phyloP scores from a whole-genome alignment of 257 asterid species.

The Solanum lycopersicoides region DNA sequence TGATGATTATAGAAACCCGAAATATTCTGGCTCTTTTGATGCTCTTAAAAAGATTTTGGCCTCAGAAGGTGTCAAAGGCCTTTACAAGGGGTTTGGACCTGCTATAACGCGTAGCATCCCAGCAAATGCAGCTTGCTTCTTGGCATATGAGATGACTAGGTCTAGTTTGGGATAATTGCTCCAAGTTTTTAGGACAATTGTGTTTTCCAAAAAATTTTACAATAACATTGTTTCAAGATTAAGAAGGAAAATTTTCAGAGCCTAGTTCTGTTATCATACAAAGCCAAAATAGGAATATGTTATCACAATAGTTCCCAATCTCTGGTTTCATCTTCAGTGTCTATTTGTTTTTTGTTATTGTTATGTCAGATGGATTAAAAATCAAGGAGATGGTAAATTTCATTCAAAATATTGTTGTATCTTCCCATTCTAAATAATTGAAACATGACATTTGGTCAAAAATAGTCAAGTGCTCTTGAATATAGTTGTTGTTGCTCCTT shows the following conservation, averaged over 20 bases:
- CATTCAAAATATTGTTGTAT: not conserved
- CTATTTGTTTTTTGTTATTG: not conserved
- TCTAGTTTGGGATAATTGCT: slow-evolving; percentile 59
- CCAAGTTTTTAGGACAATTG: not conserved
- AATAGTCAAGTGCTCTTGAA: not conserved
- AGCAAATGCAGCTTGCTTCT: slow-evolving; percentile 82
- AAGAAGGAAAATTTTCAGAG: not conserved
- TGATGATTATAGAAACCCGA: slow-evolving; percentile 68
- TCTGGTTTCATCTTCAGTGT: not conserved
- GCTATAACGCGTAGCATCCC: slow-evolving; percentile 89
- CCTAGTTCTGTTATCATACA: not conserved
- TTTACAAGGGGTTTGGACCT: slow-evolving; percentile 84
- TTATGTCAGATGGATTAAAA: not conserved
- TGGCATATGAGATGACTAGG: slow-evolving; percentile 72
- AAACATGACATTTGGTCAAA: not conserved
- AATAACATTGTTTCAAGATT: not conserved
- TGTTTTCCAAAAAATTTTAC: not conserved
- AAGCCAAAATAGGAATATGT: not conserved
- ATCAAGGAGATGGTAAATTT: not conserved
- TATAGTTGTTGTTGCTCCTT: not conserved
- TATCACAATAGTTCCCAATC: not conserved
- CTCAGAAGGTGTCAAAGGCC: slow-evolving; percentile 63
- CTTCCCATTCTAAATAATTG: not conserved
- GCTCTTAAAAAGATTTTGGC: slow-evolving; percentile 63
- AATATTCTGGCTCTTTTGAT: slow-evolving; percentile 52